Evolutionary conservation across 164 flowering plant species (phyloP), one percentile per base, ranked within the genome.

Genomic region (Vitis riparia): DNA sequence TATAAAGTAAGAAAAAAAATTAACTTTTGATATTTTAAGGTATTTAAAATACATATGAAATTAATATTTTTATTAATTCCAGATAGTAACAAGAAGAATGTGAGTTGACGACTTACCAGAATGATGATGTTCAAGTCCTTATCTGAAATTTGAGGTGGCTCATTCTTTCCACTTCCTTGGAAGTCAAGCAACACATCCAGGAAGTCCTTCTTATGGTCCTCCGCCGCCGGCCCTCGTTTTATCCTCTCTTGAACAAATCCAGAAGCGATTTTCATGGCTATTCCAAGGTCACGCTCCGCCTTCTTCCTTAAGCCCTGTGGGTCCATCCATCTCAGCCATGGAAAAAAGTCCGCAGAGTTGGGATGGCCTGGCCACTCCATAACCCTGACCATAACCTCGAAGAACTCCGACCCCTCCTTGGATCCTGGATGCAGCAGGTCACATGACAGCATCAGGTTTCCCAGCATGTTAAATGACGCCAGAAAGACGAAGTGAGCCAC

Each of bases 111-210:
- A 11, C 47, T 76, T 74, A 85, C 88, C 80, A 81, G 51, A 15
- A 85, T 78, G 13, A 83, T 74, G 7, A 83, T 76, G 73, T 66
- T 78, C 59, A 83, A 9, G 9, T 81, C 71, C 1, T 48, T 19
- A 0, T 85, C 83, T 4, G 83, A 72, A 48, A 85, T 11, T 51
- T 72, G 76, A 8, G 52, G 67, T 0, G 80, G 78, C 11, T 75
- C 86, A 8, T 79, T 81, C 17, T 73, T 75, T 6, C 78, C 79
- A 44, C 63, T 70, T 12, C 83, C 81, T 69, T 78, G 67, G 66
- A 70, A 85, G 57, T 79, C 86, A 17, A 83, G 74, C 79, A 83
- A 63, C 65, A 81, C 80, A 63, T 83, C 84, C 56, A 85, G 67
- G 62, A 81, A 81, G 60, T 85, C 86, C 50, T 73, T 75, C 27